phyloP scores from a whole-genome alignment of 805 yeast genomes.

The Diddensiella santjacobensis region DNA sequence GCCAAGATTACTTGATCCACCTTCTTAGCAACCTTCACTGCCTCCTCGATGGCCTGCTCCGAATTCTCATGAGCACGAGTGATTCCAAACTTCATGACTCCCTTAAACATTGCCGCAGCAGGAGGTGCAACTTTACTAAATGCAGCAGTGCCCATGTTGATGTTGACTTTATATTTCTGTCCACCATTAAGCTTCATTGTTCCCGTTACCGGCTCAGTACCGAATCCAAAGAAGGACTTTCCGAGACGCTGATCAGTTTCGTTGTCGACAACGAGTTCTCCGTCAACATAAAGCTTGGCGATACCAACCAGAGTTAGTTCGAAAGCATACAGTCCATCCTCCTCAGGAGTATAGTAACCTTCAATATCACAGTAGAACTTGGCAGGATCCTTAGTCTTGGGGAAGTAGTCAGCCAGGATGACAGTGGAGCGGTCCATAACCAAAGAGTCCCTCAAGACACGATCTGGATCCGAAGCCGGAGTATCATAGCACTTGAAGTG shows the following conservation, averaged over 20 bases:
- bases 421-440: conserved; percentile 3
- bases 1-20: conserved; percentile 48
- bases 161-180: conserved; percentile 41
- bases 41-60: conserved; percentile 35
- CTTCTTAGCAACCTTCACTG: conserved; percentile 33
- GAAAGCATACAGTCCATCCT: conserved; percentile 46
- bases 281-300: conserved; percentile 52
- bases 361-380: conserved; percentile 44
- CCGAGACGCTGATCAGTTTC: conserved; percentile 49
- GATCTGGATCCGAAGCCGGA: conserved; percentile 1
- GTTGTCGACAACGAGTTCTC: conserved; percentile 51
- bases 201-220: conserved; percentile 48
- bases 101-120: conserved; percentile 10
- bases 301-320: conserved; percentile 53
- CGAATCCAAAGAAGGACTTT: conserved; percentile 48
- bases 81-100: conserved; percentile 13
- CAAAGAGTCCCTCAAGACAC: conserved; percentile 9
- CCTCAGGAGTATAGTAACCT: conserved; percentile 44
- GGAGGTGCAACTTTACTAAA: neutral
- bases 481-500: conserved; percentile 11
- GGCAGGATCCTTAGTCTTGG: neutral
- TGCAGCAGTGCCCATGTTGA: conserved; percentile 41
- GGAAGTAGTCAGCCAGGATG: conserved; percentile 14
- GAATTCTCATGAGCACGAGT: conserved; percentile 24
- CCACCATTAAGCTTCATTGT: conserved; percentile 41